These are phyloP conservation scores for Quillaja saponaria DNA, from an alignment of 306 rosid species.

Conservation along the genomic window DNA sequence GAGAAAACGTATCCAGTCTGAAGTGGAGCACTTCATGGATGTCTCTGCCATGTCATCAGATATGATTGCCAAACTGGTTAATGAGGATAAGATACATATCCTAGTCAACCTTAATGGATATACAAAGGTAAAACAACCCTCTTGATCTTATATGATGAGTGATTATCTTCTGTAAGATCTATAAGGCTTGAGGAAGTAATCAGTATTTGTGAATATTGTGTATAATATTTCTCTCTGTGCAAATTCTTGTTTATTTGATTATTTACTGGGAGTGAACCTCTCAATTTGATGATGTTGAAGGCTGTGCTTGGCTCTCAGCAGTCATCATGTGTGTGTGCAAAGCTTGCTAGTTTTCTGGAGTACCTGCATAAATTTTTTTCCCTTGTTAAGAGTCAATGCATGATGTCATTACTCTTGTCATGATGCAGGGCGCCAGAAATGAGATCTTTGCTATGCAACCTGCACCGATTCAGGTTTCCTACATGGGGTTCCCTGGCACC, in stretches of 20 bases:
- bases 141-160: neutral
- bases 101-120: constrained; percentile 95
- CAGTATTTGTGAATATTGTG: neutral
- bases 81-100: constrained; percentile 78
- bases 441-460: constrained; percentile 95
- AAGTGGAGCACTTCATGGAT: constrained; percentile 89
- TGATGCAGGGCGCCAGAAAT: constrained; percentile 88
- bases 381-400: too few relatives aligned
- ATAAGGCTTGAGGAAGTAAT: neutral
- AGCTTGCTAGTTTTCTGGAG: too few relatives aligned
- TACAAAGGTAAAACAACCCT: constrained; percentile 65
- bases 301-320: neutral
- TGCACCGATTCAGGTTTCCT: constrained; percentile 97
- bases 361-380: too few relatives aligned
- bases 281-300: too few relatives aligned
- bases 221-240: too few relatives aligned
- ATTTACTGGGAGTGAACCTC: too few relatives aligned
- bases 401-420: constrained; percentile 7
- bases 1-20: constrained; percentile 91
- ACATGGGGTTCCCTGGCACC: constrained; percentile 99
- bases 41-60: constrained; percentile 91
- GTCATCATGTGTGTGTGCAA: too few relatives aligned
- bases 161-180: constrained; percentile 5
- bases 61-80: constrained; percentile 83
- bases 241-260: too few relatives aligned